These are phyloP conservation scores for Brettanomyces naardenensis DNA, from an alignment of 805 yeast genomes.

Conservation along the genomic window DNA sequence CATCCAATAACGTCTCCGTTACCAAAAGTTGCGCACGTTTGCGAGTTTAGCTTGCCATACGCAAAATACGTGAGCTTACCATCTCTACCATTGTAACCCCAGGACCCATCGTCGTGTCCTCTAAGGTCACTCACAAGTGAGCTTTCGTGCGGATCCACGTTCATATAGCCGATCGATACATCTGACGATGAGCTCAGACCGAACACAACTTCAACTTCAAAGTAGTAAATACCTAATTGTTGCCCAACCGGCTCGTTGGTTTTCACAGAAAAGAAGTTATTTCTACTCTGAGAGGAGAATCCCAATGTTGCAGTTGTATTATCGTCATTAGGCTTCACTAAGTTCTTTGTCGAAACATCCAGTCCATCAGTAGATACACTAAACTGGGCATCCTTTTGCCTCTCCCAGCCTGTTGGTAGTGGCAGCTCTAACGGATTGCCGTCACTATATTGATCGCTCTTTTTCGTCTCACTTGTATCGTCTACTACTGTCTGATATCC, in stretches of 20 bases:
- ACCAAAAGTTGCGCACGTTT: slow-evolving; percentile 39
- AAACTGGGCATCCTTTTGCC: slow-evolving; percentile 12
- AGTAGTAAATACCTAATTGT: slow-evolving; percentile 41
- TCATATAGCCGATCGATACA: slow-evolving; percentile 38
- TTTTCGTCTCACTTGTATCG: no score
- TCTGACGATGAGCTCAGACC: slow-evolving; percentile 31
- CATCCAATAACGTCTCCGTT: slow-evolving; percentile 69
- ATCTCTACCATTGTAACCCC: slow-evolving; percentile 47
- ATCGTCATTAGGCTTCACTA: slow-evolving; percentile 8
- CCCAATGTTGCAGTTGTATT: neutral
- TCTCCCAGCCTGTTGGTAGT: slow-evolving; percentile 22
- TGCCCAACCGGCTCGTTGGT: slow-evolving; percentile 29
- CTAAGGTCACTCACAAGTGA: slow-evolving; percentile 30
- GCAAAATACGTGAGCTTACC: slow-evolving; percentile 35
- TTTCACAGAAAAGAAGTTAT: slow-evolving; percentile 19
- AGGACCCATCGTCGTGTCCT: slow-evolving; percentile 39
- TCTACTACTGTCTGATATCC: no score
- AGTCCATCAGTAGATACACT: slow-evolving; percentile 17
- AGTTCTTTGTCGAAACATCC: slow-evolving; percentile 17
- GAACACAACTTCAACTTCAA: slow-evolving; percentile 34
- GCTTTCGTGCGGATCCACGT: slow-evolving; percentile 15
- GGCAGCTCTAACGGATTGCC: slow-evolving; percentile 6
- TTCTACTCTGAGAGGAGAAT: slow-evolving; percentile 5
- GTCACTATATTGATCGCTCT: no score
- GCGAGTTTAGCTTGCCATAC: slow-evolving; percentile 26